Evolutionary conservation across 2,329 filamentous ascomycete genomes (phyloP).

Genomic region (Cercospora brassicicola): DNA sequence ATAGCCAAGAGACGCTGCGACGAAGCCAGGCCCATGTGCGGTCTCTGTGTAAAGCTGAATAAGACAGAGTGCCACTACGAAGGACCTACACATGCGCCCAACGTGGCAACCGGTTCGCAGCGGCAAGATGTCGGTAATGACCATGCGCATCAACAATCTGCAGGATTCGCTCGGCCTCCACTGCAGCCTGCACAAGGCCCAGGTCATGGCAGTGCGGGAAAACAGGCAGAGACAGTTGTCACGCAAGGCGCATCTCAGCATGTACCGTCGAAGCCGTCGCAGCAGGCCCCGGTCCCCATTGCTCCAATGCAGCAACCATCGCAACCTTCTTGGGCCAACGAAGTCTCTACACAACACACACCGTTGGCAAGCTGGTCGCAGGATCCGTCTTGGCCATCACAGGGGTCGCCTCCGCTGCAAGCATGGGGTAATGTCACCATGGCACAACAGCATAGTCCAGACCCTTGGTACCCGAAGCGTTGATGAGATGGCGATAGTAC

Average conservation of each 20-base stretch:
- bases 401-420: slow-evolving; percentile 11
- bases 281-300: not conserved
- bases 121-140: not conserved
- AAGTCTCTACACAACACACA: not conserved
- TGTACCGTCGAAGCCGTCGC: not conserved
- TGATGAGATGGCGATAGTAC: not conserved
- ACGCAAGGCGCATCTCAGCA: not conserved
- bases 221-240: not conserved
- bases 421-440: slow-evolving; percentile 18
- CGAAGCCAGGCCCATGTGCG: slow-evolving; percentile 21
- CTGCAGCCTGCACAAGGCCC: not conserved
- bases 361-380: slow-evolving; percentile 6
- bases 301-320: not conserved
- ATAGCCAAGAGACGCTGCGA: slow-evolving; percentile 20
- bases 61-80: slow-evolving; percentile 21
- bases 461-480: slow-evolving; percentile 33
- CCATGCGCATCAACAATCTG: not conserved
- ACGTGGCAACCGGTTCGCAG: not conserved
- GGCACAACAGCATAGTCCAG: slow-evolving; percentile 27
- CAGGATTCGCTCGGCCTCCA: not conserved
- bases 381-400: slow-evolving; percentile 1
- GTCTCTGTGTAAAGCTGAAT: slow-evolving; percentile 15
- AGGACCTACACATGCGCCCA: not conserved
- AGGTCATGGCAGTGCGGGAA: not conserved
- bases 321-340: not conserved